Conservation (phyloP, 352 stramenopile genomes). For the Pythium apleroticum region DNA sequence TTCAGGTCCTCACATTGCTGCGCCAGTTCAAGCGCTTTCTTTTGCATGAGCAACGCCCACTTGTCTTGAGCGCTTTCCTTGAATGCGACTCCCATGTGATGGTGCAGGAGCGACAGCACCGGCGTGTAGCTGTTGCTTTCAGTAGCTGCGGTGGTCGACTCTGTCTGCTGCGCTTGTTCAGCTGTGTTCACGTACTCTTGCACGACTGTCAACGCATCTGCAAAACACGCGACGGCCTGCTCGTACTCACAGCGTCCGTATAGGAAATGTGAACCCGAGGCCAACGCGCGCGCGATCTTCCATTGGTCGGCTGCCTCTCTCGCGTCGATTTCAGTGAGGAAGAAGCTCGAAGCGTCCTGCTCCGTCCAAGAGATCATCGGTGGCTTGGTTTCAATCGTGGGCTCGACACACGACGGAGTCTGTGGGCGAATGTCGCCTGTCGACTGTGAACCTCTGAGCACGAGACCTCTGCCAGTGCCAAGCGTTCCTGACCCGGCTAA, state of each 20-base stretch:
- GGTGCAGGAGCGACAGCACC: conserved; percentile 50
- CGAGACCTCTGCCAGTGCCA: neutral
- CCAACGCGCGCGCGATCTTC: conserved; percentile 41
- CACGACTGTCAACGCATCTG: conserved; percentile 36
- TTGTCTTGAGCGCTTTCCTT: conserved; percentile 51
- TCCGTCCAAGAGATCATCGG: conserved; percentile 35
- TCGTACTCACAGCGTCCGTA: conserved; percentile 44
- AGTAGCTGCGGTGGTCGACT: conserved; percentile 10
- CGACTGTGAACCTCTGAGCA: neutral
- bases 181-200: conserved; percentile 8
- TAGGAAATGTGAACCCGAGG: conserved; percentile 46
- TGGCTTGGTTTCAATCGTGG: neutral
- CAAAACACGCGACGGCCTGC: conserved; percentile 38
- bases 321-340: conserved; percentile 73
- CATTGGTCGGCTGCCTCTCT: conserved; percentile 32
- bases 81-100: conserved; percentile 70
- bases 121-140: neutral
- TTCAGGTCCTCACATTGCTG: conserved; percentile 36
- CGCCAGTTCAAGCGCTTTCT: conserved; percentile 49
- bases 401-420: neutral
- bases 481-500: neutral
- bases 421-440: neutral
- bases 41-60: conserved; percentile 45
- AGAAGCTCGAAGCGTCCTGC: conserved; percentile 56
- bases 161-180: conserved; percentile 2